Conservation (phyloP, 306 rosid genomes). For the Castanospermum australe region DNA sequence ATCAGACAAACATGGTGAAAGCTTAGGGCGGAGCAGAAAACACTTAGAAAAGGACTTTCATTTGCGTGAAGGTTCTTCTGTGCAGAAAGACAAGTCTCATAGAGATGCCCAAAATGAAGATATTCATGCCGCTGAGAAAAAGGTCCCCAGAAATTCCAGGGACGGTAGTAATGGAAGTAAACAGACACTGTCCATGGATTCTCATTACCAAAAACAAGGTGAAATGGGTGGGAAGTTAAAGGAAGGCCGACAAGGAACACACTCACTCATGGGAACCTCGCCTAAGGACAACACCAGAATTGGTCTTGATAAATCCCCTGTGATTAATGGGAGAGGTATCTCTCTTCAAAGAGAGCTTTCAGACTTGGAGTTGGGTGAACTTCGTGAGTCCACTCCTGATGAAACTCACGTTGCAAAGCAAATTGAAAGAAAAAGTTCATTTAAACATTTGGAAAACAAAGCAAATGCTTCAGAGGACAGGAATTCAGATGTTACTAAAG, state of each 20-base stretch:
- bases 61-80: constrained; percentile 42
- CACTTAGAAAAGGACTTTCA: constrained; percentile 56
- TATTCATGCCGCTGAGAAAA: constrained; percentile 50
- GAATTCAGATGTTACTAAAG: constrained; percentile 57
- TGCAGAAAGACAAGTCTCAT: constrained; percentile 50
- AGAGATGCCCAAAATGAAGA: constrained; percentile 58
- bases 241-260: constrained; percentile 55
- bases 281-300: constrained; percentile 54
- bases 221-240: constrained; percentile 53
- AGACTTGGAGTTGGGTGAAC: constrained; percentile 94
- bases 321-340: constrained; percentile 60
- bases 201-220: constrained; percentile 55
- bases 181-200: constrained; percentile 47
- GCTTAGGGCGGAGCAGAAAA: constrained; percentile 52
- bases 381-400: constrained; percentile 84
- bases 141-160: constrained; percentile 55
- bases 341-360: constrained; percentile 86
- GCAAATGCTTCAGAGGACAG: constrained; percentile 50
- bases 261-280: constrained; percentile 45
- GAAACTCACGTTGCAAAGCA: constrained; percentile 58
- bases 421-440: constrained; percentile 74
- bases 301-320: constrained; percentile 57
- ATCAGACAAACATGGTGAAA: constrained; percentile 54
- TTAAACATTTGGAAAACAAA: constrained; percentile 62
- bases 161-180: constrained; percentile 62